Conservation (phyloP, 2,329 filamentous ascomycete species). For the Colletotrichum abscissum region DNA sequence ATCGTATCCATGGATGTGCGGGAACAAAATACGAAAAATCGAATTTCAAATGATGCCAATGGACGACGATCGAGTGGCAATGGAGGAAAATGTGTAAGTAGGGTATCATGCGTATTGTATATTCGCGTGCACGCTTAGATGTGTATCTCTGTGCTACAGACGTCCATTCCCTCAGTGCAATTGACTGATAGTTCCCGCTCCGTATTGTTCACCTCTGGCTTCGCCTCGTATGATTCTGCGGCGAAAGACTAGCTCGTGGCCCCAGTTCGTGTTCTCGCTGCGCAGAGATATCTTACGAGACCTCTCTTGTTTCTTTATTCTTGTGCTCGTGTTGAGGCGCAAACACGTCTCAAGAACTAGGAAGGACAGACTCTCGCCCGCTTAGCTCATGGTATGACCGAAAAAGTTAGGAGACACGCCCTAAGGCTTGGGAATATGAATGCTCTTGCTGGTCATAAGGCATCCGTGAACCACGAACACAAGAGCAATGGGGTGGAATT, state of each 20-base stretch:
- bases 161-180: neutral
- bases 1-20: neutral
- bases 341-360: neutral
- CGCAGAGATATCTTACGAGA: neutral
- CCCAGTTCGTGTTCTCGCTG: neutral
- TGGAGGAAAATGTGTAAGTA: neutral
- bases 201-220: neutral
- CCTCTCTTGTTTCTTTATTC: neutral
- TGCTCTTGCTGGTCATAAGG: conserved; percentile 93
- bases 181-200: neutral
- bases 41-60: neutral
- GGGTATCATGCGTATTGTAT: conserved; percentile 31
- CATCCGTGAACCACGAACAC: conserved; percentile 92
- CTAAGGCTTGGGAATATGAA: conserved; percentile 92
- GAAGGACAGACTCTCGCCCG: neutral
- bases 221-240: neutral
- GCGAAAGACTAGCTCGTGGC: neutral
- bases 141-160: neutral
- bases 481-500: conserved; percentile 85
- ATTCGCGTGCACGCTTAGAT: conserved; percentile 3
- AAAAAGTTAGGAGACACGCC: neutral
- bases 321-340: neutral
- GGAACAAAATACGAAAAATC: neutral
- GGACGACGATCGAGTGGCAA: neutral
- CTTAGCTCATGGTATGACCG: neutral